A percentile compares a stretch with the other conserved stretches of the same genome.
These are phyloP conservation scores for Fraxinus velutina DNA, from an alignment of 305 asterid genomes.

Conservation along the genomic window DNA sequence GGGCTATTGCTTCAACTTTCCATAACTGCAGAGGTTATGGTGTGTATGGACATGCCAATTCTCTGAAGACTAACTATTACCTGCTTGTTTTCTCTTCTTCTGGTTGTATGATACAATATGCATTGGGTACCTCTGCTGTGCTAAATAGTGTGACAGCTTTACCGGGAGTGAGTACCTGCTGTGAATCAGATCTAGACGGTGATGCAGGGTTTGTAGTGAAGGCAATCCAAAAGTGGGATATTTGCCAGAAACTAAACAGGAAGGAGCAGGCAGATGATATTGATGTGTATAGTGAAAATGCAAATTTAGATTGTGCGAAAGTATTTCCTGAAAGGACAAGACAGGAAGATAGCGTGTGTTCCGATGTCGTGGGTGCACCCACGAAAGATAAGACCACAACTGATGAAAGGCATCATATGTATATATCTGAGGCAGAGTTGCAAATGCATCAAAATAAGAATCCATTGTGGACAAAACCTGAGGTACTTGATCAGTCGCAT, in stretches of 20 bases:
- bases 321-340: conserved; percentile 46
- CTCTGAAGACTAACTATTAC: conserved; percentile 44
- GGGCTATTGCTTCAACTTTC: conserved; percentile 64
- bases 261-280: conserved; percentile 42
- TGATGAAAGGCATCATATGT: conserved; percentile 65
- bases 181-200: conserved; percentile 40
- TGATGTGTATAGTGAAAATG: conserved; percentile 43
- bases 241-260: conserved; percentile 51
- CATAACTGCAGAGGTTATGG: conserved; percentile 47
- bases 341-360: conserved; percentile 26
- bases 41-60: conserved; percentile 30
- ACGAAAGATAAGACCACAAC: conserved; percentile 27
- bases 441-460: conserved; percentile 65
- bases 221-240: conserved; percentile 85
- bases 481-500: conserved; percentile 40
- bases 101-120: conserved; percentile 70
- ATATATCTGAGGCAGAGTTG: conserved; percentile 84
- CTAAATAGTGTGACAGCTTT: conserved; percentile 32
- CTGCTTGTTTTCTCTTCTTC: conserved; percentile 81
- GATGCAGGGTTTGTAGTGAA: conserved; percentile 59
- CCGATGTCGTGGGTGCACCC: conserved; percentile 21
- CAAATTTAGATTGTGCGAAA: conserved; percentile 33
- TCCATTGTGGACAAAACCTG: conserved; percentile 68
- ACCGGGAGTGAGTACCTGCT: conserved; percentile 32
- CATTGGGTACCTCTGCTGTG: conserved; percentile 53